Conservation (phyloP, 148 eudicot species). For the Linanthus parryae region DNA sequence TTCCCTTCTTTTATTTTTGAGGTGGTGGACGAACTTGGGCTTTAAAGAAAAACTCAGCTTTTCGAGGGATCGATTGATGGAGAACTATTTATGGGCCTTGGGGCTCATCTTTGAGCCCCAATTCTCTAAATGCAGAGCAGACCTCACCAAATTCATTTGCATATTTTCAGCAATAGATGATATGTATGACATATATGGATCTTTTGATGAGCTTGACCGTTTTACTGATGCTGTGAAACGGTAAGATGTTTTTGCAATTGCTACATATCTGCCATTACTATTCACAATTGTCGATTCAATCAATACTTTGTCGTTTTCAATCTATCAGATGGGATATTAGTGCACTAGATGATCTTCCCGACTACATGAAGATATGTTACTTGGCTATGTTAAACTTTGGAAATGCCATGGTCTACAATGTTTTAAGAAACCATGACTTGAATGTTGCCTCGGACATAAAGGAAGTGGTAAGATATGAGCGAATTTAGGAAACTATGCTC, state of each 20-base stretch:
- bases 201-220: slow-evolving; percentile 8
- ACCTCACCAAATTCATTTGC: slow-evolving; percentile 10
- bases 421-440: slow-evolving; percentile 6
- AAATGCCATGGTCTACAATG: slow-evolving; percentile 11
- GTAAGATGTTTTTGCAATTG: slow-evolving; percentile 6
- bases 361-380: slow-evolving; percentile 15
- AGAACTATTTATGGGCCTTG: slow-evolving; percentile 14
- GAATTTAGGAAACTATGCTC: too few relatives aligned
- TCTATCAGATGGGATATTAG: not conserved
- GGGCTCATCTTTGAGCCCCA: not conserved
- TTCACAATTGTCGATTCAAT: too few relatives aligned
- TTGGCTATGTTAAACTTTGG: slow-evolving; percentile 14
- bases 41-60: too few relatives aligned
- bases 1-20: not conserved
- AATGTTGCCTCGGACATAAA: not conserved
- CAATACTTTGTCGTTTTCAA: too few relatives aligned
- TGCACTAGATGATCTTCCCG: slow-evolving; percentile 9
- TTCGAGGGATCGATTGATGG: too few relatives aligned
- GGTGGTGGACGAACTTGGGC: too few relatives aligned
- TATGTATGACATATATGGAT: too few relatives aligned
- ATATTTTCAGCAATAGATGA: too few relatives aligned
- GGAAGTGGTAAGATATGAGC: slow-evolving; percentile 12
- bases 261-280: too few relatives aligned
- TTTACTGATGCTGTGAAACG: too few relatives aligned
- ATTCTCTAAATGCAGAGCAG: slow-evolving; percentile 8